Conservation (phyloP, 495 filamentous ascomycete species). For the Cryomyces antarcticus region DNA sequence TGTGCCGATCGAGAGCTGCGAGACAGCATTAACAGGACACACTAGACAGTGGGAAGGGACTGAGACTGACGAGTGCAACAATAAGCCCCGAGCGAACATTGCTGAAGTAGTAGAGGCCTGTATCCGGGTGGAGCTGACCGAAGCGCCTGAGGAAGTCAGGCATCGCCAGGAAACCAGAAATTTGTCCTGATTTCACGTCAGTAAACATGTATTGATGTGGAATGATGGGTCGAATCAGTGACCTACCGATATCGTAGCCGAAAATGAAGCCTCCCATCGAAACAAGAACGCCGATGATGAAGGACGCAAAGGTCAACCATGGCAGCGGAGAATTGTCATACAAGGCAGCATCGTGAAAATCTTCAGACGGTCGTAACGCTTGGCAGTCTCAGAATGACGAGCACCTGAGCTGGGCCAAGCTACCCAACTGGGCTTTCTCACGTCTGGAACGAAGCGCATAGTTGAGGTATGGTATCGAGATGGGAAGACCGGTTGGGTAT, state of each 20-base stretch:
- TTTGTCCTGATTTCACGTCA: conserved; percentile 24
- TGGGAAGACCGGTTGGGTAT: no score
- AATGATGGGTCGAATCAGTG: not conserved
- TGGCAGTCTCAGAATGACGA: no score
- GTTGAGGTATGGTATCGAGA: no score
- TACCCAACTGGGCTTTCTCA: no score
- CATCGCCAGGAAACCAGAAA: conserved; percentile 42
- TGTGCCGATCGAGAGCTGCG: conserved; percentile 40
- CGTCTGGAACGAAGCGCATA: no score
- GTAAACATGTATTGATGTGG: no score
- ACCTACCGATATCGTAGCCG: conserved; percentile 44
- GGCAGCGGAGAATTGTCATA: conserved; percentile 28
- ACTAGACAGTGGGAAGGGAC: not conserved
- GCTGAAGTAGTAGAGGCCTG: conserved; percentile 25
- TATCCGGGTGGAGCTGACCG: conserved; percentile 17
- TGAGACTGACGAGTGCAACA: conserved; percentile 28
- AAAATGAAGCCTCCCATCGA: conserved; percentile 63
- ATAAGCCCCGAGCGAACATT: conserved; percentile 36
- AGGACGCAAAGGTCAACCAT: conserved; percentile 28
- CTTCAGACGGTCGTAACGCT: not conserved
- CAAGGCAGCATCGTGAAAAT: conserved; percentile 3
- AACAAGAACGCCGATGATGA: conserved; percentile 31
- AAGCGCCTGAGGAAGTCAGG: conserved; percentile 29
- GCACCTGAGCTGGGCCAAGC: no score
- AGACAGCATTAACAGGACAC: not conserved